Percentiles rank a stretch among this genome's conserved stretches.
phyloP scores from a whole-genome alignment of 2,329 filamentous ascomycete species.

The Colletotrichum sp. region DNA sequence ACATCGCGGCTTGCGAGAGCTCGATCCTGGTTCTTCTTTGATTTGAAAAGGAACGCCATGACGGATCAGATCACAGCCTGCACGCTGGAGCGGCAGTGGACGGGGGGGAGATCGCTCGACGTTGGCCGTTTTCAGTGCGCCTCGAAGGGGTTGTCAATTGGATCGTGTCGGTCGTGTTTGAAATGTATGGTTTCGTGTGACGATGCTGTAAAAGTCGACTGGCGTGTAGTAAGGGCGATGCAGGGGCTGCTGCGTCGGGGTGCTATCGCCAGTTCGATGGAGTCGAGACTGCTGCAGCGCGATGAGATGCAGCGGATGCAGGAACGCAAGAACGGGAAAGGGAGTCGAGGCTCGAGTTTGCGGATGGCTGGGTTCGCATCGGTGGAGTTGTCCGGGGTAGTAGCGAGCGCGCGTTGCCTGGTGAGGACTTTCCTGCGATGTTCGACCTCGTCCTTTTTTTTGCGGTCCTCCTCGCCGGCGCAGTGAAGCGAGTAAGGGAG shows the following conservation, averaged over 20 bases:
- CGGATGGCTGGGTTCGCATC: constrained; percentile 52
- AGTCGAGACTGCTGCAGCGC: constrained; percentile 12
- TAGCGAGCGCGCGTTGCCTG: constrained; percentile 26
- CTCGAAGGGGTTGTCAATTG: neutral
- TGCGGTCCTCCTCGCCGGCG: constrained; percentile 22
- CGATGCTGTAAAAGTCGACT: neutral
- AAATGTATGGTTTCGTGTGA: neutral
- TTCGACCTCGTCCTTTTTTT: constrained; percentile 43
- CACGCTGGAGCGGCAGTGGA: constrained; percentile 33
- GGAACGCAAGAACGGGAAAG: constrained; percentile 31
- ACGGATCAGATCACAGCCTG: constrained; percentile 43
- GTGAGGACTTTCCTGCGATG: constrained; percentile 28
- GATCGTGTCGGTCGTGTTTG: constrained; percentile 2
- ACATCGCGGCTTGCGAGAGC: constrained; percentile 61
- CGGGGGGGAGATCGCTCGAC: constrained; percentile 14
- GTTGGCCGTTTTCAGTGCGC: constrained; percentile 24
- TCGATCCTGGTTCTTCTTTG: constrained; percentile 76
- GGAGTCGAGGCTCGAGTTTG: constrained; percentile 38
- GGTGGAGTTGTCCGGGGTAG: constrained; percentile 34
- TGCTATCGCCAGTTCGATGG: constrained; percentile 4
- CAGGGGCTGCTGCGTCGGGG: neutral
- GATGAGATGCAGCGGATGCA: constrained; percentile 18
- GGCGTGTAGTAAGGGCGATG: neutral
- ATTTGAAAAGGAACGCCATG: constrained; percentile 86
- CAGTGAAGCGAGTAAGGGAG: constrained; percentile 17